Conservation (phyloP, 768 basidiomycete genomes). For the Tylopilus sp. region DNA sequence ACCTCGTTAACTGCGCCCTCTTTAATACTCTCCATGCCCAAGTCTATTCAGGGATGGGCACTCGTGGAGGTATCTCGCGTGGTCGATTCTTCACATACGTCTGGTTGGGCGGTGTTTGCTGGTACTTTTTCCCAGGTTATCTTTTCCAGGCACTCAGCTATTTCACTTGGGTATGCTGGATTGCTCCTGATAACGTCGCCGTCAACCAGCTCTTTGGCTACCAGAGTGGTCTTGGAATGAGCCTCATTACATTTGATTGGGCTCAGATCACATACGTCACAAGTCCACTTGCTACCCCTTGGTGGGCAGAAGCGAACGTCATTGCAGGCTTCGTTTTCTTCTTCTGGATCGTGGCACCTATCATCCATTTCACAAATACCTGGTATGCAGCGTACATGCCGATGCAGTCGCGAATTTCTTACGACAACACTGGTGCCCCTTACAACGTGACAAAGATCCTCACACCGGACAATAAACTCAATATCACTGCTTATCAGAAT, state of each 20-base stretch:
- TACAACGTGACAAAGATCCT: constrained; percentile 43
- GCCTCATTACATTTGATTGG: constrained; percentile 81
- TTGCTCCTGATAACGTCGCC: constrained; percentile 62
- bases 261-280: constrained; percentile 61
- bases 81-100: constrained; percentile 50
- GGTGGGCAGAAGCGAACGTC: constrained; percentile 41
- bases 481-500: constrained; percentile 32
- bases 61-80: constrained; percentile 45
- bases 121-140: constrained; percentile 72
- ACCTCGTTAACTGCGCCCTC: constrained; percentile 66
- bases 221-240: constrained; percentile 56
- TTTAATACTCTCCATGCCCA: constrained; percentile 76
- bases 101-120: constrained; percentile 37
- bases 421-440: constrained; percentile 38
- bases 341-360: constrained; percentile 31
- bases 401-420: constrained; percentile 40
- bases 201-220: constrained; percentile 80
- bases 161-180: constrained; percentile 65
- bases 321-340: constrained; percentile 36
- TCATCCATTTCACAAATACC: constrained; percentile 34
- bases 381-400: constrained; percentile 39
- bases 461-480: constrained; percentile 30
- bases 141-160: constrained; percentile 64
- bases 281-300: constrained; percentile 34
- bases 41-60: constrained; percentile 41